Evolutionary conservation across 345 rosid genomes (phyloP).

Genomic region (Mangifera indica): DNA sequence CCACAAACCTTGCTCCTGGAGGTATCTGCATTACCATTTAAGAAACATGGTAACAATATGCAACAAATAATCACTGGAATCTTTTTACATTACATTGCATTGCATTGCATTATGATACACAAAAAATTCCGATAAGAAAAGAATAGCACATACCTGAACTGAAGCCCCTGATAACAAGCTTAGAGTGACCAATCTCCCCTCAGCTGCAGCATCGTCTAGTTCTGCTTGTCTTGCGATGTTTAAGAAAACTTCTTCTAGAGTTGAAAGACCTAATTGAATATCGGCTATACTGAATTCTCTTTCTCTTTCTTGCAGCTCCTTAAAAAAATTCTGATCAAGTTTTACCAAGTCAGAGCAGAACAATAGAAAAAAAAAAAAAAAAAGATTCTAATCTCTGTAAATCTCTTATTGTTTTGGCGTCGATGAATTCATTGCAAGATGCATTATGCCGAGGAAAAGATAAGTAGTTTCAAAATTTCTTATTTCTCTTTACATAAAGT

Average conservation of each 20-base stretch:
- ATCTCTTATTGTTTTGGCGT: too few species aligned
- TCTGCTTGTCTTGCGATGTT: slow-evolving; percentile 94
- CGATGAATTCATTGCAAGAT: too few species aligned
- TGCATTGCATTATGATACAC: not conserved
- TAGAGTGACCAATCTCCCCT: slow-evolving; percentile 63
- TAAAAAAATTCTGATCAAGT: slow-evolving; percentile 49
- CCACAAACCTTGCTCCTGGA: slow-evolving; percentile 69
- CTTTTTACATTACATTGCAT: not conserved
- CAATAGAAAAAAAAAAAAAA: not conserved
- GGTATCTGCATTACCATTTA: slow-evolving; percentile 59
- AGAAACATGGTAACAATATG: not conserved
- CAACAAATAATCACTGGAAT: not conserved
- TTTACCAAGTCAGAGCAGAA: slow-evolving; percentile 14
- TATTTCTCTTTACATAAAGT: too few species aligned
- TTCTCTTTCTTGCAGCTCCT: slow-evolving; percentile 71
- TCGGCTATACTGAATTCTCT: slow-evolving; percentile 67
- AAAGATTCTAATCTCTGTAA: not conserved
- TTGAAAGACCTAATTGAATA: slow-evolving; percentile 84
- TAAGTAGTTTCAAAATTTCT: too few species aligned
- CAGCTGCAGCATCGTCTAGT: slow-evolving; percentile 82
- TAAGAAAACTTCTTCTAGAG: slow-evolving; percentile 96
- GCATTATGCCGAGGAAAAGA: too few species aligned
- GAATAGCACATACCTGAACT: slow-evolving; percentile 44
- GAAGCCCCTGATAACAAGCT: slow-evolving; percentile 63
- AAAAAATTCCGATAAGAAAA: not conserved